phyloP scores from a whole-genome alignment of 371 early-diverging fungal species.

The Saksenaea vasiformis region DNA sequence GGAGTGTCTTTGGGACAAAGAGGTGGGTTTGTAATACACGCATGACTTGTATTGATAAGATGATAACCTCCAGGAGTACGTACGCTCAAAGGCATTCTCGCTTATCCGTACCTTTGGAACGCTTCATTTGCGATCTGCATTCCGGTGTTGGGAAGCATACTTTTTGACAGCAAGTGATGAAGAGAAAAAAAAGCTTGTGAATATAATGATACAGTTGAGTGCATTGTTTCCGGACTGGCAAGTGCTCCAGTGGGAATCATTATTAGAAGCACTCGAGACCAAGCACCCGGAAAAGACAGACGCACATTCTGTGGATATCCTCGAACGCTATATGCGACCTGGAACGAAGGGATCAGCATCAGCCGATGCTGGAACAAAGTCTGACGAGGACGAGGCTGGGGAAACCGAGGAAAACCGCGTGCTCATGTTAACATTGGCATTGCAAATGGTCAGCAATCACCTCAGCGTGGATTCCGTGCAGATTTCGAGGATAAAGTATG shows the following conservation, averaged over 20 bases:
- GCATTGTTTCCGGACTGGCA: conserved; percentile 58
- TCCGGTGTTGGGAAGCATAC: conserved; percentile 61
- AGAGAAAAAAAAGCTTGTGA: conserved; percentile 37
- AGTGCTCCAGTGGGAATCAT: conserved; percentile 55
- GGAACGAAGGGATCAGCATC: background rate
- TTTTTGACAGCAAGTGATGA: conserved; percentile 46
- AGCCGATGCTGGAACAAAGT: background rate
- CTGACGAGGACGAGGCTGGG: conserved; percentile 6
- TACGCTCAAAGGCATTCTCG: conserved; percentile 49
- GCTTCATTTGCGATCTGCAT: conserved; percentile 47
- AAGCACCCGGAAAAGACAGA: conserved; percentile 22
- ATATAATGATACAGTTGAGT: conserved; percentile 52
- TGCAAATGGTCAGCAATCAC: conserved; percentile 55
- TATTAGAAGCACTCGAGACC: conserved; percentile 44
- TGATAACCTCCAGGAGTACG: conserved; percentile 57
- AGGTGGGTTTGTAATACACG: conserved; percentile 26
- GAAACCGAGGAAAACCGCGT: conserved; percentile 49
- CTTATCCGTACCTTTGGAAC: conserved; percentile 47
- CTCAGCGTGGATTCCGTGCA: conserved; percentile 38
- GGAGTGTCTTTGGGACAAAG: conserved; percentile 53
- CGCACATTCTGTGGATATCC: conserved; percentile 23
- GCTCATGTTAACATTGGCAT: conserved; percentile 44
- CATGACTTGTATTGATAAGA: background rate
- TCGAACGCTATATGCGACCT: conserved; percentile 36
- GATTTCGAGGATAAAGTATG: conserved; percentile 42